phyloP scores from a whole-genome alignment of 2,329 filamentous ascomycete genomes.

The Colletotrichum sp. region DNA sequence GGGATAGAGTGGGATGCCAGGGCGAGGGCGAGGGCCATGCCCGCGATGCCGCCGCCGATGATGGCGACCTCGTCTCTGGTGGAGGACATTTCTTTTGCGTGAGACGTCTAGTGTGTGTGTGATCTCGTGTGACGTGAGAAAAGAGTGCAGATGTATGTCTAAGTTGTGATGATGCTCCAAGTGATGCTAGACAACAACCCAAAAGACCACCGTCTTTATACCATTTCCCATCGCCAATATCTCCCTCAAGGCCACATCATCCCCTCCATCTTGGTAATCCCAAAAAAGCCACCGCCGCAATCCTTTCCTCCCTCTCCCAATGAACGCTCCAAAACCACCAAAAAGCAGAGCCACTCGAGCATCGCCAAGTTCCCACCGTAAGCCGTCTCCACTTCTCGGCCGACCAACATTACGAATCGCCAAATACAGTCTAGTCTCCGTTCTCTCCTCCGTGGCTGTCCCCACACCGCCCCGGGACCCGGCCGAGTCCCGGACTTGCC shows the following conservation, averaged over 20 bases:
- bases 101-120: background rate
- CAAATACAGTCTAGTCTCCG: background rate
- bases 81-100: background rate
- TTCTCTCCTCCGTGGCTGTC: background rate
- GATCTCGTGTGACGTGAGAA: background rate
- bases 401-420: background rate
- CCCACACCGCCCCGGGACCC: background rate
- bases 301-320: background rate
- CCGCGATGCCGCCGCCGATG: slow-evolving; percentile 18
- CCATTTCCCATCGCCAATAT: background rate
- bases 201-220: background rate
- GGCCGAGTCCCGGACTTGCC: background rate
- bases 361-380: background rate
- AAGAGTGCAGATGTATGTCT: background rate
- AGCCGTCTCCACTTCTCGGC: slow-evolving; percentile 11
- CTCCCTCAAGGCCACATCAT: background rate
- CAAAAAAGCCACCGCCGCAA: background rate
- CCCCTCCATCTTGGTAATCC: background rate
- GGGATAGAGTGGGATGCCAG: slow-evolving; percentile 56
- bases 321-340: background rate
- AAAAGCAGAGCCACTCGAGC: background rate
- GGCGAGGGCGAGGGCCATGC: slow-evolving; percentile 51
- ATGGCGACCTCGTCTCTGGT: slow-evolving; percentile 1
- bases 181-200: background rate
- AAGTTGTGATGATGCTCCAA: background rate